Evolutionary conservation across 1,284 basidiomycete genomes (phyloP), one percentile per base, ranked within the genome.

Genomic region (Puccinia novopanici): DNA sequence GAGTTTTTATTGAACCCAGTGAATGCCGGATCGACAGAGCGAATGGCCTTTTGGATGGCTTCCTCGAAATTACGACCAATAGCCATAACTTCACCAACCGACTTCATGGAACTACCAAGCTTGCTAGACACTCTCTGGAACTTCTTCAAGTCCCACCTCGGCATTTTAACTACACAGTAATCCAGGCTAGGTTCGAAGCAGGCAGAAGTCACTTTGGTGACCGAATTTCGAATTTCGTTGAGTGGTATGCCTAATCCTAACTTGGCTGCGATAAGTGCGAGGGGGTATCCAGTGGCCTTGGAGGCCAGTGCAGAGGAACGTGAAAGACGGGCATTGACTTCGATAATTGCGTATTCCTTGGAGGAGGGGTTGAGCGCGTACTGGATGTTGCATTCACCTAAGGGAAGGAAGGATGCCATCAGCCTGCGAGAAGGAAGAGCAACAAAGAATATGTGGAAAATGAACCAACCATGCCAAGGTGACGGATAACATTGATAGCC

Each of bases 101-200:
- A 94, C 90, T 99, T 99, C 96, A 99, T 98, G 86, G 92, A 93
- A 83, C 92, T 93, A 86, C 93, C 93, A 73, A 98, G 88, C 67
- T 93, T 88, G 80, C 91, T 90, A 85, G 92, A 94, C 83, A 98
- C 95, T 63, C 95, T 90, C 84, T 86, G 93, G 88, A 99, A 99
- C 89, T 99, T 99, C 87, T 96, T 96, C 85, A 98, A 88, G 87
- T 99, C 96, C 96, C 96, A 99, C 82, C 95, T 92, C 75, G 96
- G 96, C 85, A 99, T 98, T 89, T 99, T 99, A 85, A 97, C 94
- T 70, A 98, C 95, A 82, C 93, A 91, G 86, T 99, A 98, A 87
- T 99, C 96, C 88, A 99, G 89, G 84, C 92, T 93, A 17, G 95
- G 96, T 88, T 99, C 97, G 87, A 99, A 99, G 88, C 97, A 99